Evolutionary conservation across 306 rosid species (phyloP), one percentile per base, ranked within the genome.

Genomic region (Herpetospermum pedunculosum): DNA sequence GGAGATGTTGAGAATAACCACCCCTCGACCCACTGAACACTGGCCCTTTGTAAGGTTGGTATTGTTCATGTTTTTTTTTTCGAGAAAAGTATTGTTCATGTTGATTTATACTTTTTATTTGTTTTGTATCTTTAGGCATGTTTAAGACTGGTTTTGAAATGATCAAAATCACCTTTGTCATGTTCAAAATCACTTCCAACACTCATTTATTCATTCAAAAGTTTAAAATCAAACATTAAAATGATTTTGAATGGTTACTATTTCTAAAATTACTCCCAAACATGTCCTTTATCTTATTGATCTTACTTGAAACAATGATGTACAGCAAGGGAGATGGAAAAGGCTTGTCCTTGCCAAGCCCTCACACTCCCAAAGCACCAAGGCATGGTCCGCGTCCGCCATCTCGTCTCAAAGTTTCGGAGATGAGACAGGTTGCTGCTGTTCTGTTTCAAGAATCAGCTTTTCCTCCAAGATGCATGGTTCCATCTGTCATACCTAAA

Each of bases 321-420:
- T 81, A 43, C 87, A 91, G 97, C 83, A 88, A 76, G 87, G 92
- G 86, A 59, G 85, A 88, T 67, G 94, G 87, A 32, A 91, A 84
- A 79, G 88, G 85, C 30, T 19, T 79, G 14, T 65, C 63, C 72
- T 77, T 88, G 80, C 84, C 85, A 16, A 89, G 89, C 72, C 97
- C 95, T 4, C 95, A 84, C 67, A 79, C 97, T 9, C 98, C 99
- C 18, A 94, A 89, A 85, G 99, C 97, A 62, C 99, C 97, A 12
- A 84, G 95, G 71, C 99, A 91, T 9, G 97, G 91, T 11, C 97
- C 92, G 8, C 84, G 97, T 19, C 96, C 96, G 41, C 97, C 92
- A 38, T 94, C 97, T 80, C 97, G 97, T 41, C 91, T 91, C 34
- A 89, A 88, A 84, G 76, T 86, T 55, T 86, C 96, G 2, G 99